Evolutionary conservation across 257 asterid species (phyloP).

Genomic region (Solanum piurae): DNA sequence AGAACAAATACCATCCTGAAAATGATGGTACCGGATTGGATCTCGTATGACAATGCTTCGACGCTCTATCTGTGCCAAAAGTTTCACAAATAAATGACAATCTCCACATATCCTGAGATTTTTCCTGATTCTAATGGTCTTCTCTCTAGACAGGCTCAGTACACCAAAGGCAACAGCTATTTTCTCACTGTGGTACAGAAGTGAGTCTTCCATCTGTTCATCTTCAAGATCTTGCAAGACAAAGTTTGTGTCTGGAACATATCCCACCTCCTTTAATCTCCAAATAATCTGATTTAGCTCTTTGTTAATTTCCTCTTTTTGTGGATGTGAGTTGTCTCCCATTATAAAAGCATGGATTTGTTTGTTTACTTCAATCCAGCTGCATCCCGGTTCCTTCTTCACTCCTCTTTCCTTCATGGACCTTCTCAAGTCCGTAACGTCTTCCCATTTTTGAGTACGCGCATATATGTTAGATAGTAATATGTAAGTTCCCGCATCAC

Average conservation of each 20-base stretch:
- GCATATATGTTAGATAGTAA: slow-evolving; percentile 78
- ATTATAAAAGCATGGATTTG: slow-evolving; percentile 63
- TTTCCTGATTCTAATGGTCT: slow-evolving; percentile 64
- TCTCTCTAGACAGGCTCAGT: slow-evolving; percentile 51
- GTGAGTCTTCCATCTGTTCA: slow-evolving; percentile 80
- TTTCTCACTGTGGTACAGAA: slow-evolving; percentile 81
- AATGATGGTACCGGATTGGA: slow-evolving; percentile 90
- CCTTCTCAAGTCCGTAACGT: slow-evolving; percentile 43
- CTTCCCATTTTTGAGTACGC: slow-evolving; percentile 64
- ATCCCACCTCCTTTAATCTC: slow-evolving; percentile 60
- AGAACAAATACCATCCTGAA: slow-evolving; percentile 65
- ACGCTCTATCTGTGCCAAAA: slow-evolving; percentile 52
- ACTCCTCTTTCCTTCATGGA: slow-evolving; percentile 55
- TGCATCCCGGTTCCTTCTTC: slow-evolving; percentile 94
- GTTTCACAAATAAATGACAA: slow-evolving; percentile 72
- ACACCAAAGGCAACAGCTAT: slow-evolving; percentile 65
- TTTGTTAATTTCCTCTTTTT: slow-evolving; percentile 27
- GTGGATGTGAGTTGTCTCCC: slow-evolving; percentile 71
- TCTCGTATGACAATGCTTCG: slow-evolving; percentile 71
- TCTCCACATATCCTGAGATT: slow-evolving; percentile 90
- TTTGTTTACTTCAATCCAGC: slow-evolving; percentile 79
- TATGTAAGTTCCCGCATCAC: slow-evolving; percentile 67
- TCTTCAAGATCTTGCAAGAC: slow-evolving; percentile 88
- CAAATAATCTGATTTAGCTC: slow-evolving; percentile 42
- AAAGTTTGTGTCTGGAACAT: slow-evolving; percentile 71